Percentiles rank a stretch among this genome's conserved stretches.
These are phyloP conservation scores for Xerocomellus intermedius DNA, from an alignment of 768 basidiomycete genomes.

Conservation along the genomic window DNA sequence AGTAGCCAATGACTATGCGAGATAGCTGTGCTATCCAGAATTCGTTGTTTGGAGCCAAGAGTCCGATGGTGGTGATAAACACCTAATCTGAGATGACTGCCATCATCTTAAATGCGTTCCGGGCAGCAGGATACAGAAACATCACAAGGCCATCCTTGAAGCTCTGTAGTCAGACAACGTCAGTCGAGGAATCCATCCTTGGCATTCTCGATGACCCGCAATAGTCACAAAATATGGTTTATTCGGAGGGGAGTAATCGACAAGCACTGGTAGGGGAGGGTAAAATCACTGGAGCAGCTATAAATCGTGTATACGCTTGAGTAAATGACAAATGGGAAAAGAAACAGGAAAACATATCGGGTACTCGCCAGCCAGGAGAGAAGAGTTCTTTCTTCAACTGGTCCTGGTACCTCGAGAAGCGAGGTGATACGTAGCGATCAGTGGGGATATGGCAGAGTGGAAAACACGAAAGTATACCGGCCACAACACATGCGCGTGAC, in stretches of 20 bases:
- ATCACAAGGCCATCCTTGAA: background rate
- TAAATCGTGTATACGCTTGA: conserved; percentile 24
- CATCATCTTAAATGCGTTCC: background rate
- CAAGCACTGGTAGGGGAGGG: conserved; percentile 13
- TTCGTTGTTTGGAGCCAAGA: background rate
- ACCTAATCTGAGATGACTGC: background rate
- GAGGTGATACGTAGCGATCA: conserved; percentile 25
- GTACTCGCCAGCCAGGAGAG: conserved; percentile 21
- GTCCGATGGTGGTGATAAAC: background rate
- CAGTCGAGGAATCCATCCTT: background rate
- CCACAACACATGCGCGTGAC: conserved; percentile 2
- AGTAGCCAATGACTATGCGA: too few species aligned
- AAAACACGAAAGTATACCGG: conserved; percentile 23
- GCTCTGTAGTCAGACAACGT: background rate
- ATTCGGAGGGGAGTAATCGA: conserved; percentile 23
- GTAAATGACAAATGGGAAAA: conserved; percentile 9
- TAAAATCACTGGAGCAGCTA: conserved; percentile 17
- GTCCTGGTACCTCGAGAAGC: conserved; percentile 24
- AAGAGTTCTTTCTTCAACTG: conserved; percentile 18
- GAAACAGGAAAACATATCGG: conserved; percentile 17
- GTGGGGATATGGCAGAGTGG: conserved; percentile 9
- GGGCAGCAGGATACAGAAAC: too few species aligned
- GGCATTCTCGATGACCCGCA: background rate
- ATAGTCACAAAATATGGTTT: conserved; percentile 14
- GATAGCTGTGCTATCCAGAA: background rate